Base-by-base conservation (phyloP, 192 early-diverging fungal genomes). In the Coemansia erecta region DNA sequence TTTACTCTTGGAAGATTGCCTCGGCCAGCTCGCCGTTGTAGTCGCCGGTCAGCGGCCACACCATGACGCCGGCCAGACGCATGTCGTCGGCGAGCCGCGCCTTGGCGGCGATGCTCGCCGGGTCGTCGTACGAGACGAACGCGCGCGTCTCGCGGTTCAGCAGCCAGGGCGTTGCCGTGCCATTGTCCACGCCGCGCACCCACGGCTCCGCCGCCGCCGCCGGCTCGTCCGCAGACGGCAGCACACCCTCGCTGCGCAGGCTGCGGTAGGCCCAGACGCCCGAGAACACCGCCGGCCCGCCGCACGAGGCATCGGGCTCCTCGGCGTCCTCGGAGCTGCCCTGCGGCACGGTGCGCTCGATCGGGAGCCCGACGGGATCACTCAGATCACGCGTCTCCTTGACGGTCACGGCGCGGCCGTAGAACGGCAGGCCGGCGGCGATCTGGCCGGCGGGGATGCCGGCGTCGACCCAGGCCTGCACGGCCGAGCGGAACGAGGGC, bases 41-140 rank as follows among this genome's bases (percentile, higher is more conserved):
- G 41, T 90, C 89, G 59, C 85, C 79, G 63, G 82, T 81, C 18
- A 88, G 57, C 4, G 82, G 81, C 87, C 89, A 90, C 8, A 87
- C 74, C 87, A 90, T 89, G 45, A 88, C 69, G 12, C 89, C 89
- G n/a, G 73, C 85, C 35, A 92, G 61, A 1, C 76, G 73, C 37
- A 17, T 35, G 2, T 63, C 47, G 18, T 69, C 61, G 3, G 76
- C 76, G 35, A 65, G 68, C 19, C 80, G 79, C 48, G 74, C 80
- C 50, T 85, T 74, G 0, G 81, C 80, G 40, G 84, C 85, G 15
- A 83, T 61, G 28, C 63, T 70, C 11, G 80, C 28, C 0, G 83
- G 63, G 26, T 79, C 67, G 61, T 90, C 87, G 63, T 90, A 92
- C 0, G 88, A 87, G 45, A 92, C 82, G 64, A 86, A 89, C 31